Conservation (phyloP, 768 basidiomycete species). For the Lentinula lateritia region DNA sequence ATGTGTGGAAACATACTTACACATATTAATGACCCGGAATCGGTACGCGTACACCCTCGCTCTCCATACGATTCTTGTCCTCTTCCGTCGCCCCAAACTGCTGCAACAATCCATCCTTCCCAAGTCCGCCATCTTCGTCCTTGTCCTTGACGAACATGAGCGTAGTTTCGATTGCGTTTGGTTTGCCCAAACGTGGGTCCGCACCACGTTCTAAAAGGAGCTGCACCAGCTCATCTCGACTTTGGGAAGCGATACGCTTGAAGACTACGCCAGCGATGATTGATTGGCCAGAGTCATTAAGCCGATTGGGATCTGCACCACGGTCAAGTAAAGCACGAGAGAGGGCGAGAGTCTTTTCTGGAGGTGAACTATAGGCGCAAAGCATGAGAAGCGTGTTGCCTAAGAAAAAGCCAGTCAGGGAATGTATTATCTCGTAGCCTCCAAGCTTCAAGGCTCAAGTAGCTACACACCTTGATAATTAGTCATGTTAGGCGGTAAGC, state of each 20-base stretch:
- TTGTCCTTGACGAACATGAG: conserved; percentile 44
- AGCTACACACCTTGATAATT: conserved; percentile 35
- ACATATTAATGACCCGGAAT: conserved; percentile 13
- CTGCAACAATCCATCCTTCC: conserved; percentile 47
- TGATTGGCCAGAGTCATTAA: conserved; percentile 70
- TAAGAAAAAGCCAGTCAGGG: conserved; percentile 14
- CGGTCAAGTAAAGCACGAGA: conserved; percentile 46
- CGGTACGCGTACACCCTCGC: conserved; percentile 2
- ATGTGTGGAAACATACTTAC: not conserved
- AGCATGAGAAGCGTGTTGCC: conserved; percentile 82
- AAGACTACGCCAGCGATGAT: conserved; percentile 76
- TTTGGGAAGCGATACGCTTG: conserved; percentile 34
- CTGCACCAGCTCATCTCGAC: conserved; percentile 55
- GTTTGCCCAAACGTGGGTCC: conserved; percentile 59
- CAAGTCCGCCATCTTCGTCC: conserved; percentile 9
- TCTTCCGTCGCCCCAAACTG: conserved; percentile 55
- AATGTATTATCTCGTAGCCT: not conserved
- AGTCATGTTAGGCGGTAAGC: conserved; percentile 37
- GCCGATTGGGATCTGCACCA: conserved; percentile 59
- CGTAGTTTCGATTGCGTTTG: conserved; percentile 65
- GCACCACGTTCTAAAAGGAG: conserved; percentile 50
- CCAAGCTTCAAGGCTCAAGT: not conserved
- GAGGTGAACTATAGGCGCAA: conserved; percentile 45
- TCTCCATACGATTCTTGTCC: conserved; percentile 26
- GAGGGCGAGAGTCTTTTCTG: conserved; percentile 52